These are phyloP conservation scores for Berberis thunbergii DNA, from an alignment of 164 flowering plant species.

Conservation along the genomic window DNA sequence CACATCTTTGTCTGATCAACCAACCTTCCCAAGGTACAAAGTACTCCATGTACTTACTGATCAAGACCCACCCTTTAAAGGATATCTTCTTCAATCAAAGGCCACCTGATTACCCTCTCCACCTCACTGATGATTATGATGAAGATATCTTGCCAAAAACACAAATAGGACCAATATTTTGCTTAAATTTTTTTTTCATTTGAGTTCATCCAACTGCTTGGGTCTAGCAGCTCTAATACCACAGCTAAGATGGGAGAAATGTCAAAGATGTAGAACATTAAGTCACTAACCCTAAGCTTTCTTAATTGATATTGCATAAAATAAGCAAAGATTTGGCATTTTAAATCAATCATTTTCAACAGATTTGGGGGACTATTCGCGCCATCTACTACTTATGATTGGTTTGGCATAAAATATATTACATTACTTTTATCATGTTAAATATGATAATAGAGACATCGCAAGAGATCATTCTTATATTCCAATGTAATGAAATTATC, in stretches of 20 bases:
- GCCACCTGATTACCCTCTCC: background rate
- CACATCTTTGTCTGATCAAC: no score
- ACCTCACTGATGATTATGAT: background rate
- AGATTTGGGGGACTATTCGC: slow-evolving; percentile 2
- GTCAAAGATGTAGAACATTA: background rate
- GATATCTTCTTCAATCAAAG: background rate
- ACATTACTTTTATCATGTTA: background rate
- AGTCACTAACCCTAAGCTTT: background rate
- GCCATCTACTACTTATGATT: slow-evolving; percentile 5
- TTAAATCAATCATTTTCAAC: slow-evolving; percentile 17
- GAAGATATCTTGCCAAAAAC: background rate
- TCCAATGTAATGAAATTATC: no score
- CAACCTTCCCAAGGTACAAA: no score
- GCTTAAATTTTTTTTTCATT: background rate
- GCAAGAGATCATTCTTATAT: no score
- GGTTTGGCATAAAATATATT: background rate
- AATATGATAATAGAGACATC: no score
- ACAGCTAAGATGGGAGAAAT: background rate
- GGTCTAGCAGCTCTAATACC: background rate
- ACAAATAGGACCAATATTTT: background rate
- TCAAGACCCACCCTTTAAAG: background rate
- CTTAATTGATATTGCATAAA: background rate
- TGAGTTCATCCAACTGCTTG: background rate
- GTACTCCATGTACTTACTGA: no score
- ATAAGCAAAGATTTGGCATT: background rate